Base-by-base conservation (phyloP, 805 yeast species). In the Kluyveromyces nonfermentans region DNA sequence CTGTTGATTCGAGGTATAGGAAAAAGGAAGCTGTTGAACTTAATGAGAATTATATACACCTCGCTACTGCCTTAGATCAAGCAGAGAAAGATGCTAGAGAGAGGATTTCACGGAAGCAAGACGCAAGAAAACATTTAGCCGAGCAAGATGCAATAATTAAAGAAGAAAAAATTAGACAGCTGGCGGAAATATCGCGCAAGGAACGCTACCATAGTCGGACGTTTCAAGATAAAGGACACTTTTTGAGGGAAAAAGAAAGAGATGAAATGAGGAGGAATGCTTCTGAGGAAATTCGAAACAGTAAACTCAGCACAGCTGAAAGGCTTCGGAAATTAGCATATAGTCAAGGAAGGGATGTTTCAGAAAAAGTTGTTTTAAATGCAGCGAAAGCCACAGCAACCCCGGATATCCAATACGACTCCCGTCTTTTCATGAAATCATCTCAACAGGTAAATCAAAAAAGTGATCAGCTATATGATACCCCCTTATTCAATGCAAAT, bases 61-160 rank as follows among this genome's bases (percentile, higher is more conserved):
- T 90, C 19, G 76, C 88, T 1, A 75, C 72, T 40, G 96, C 97
- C 0, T 68, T 90, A 41, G 81, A 77, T 42, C 64, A 66, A 14
- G 95, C 93, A 1, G 90, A 79, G 41, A 63, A 68, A 19, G 68
- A 72, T 41, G 82, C 83, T 1, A 65, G 83, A 40, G 73, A 75
- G 38, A 80, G 77, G 45, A 68, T 82, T 30, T 68, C 68, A 38
- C 55, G 71, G 43, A 69, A 82, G 42, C 71, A 75, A 19, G 71
- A 70, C 31, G 60, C 74, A 62, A 74, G 72, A 54, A 68, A 67
- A 48, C 65, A 70, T 51, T 54, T 70, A 32, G 76, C 76, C 14
- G 80, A 74, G 50, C 67, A 72, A 51, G 76, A 76, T 49, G 63
- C 66, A 2, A 58, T 59, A 30, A 73, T 67, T 34, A 74, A 71